Evolutionary conservation across 1,284 basidiomycete species (phyloP), one percentile per base, ranked within the genome.

Genomic region (Ganoderma leucocontextum): DNA sequence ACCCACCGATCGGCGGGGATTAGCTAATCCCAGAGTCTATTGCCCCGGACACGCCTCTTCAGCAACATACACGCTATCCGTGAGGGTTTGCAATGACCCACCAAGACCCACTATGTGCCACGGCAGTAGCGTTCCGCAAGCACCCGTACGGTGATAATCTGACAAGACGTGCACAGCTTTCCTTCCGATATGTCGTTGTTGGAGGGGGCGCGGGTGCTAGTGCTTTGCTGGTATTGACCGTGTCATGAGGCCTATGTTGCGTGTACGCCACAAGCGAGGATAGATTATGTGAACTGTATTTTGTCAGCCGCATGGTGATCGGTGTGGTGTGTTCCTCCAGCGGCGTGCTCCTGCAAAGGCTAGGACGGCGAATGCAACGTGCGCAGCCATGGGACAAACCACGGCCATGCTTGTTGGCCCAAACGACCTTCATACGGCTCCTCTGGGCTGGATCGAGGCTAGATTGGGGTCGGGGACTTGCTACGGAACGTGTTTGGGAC

Each of bases 1-100:
- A 60, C 35, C 35, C 44, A 64, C 63, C 63, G 63, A 60, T 52
- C 57, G 63, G 63, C 60, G 57, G 42, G 35, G 42, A 60, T 64
- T 64, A 64, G 35, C 57, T 64, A 64, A 64, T 64, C 57, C 38
- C 58, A 35, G 63, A 60, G 63, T 33, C 22, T 59, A 19, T 52
- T 33, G 35, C 9, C 10, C 58, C 63, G 63, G 63, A 15, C 9
- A 42, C 63, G 57, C n/a, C 19, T 47, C 19, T n/a, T 36, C 10
- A n/a, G 33, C 19, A n/a, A 58, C 55, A 55, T 19, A 35, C 33
- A 55, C 29, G 17, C 5, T 38, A 36, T 19, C 55, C 55, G 35
- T 33, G 35, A 33, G 29, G 55, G 19, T 58, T 58, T 58, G 55
- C 3, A 38, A 58, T 58, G 55, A 58, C 55, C 38, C 55, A 58